Evolutionary conservation across 345 rosid genomes (phyloP).

Genomic region (Salix brachista): DNA sequence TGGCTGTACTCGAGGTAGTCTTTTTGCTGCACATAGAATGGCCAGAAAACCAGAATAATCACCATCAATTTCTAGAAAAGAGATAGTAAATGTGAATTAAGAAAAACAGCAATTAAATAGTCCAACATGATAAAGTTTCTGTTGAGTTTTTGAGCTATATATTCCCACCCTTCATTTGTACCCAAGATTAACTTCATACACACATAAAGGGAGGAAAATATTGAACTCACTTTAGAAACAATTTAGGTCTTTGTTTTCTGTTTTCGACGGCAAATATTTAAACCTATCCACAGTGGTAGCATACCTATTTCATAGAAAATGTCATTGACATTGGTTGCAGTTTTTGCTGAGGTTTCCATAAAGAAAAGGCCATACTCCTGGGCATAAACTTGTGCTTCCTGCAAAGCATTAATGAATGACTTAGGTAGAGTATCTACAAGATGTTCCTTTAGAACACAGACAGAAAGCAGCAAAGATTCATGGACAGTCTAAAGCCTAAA

Average conservation of each 20-base stretch:
- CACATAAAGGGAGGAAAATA: background rate
- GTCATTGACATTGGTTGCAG: constrained; percentile 69
- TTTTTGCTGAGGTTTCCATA: constrained; percentile 82
- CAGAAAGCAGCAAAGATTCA: background rate
- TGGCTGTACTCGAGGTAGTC: constrained; percentile 81
- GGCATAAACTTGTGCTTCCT: constrained; percentile 75
- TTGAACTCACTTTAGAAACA: background rate
- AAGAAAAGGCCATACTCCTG: constrained; percentile 78
- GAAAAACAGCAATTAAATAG: too few relatives aligned
- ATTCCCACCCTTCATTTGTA: background rate
- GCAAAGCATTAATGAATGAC: constrained; percentile 15
- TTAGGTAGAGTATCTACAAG: background rate
- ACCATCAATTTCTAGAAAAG: background rate
- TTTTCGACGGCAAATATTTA: background rate
- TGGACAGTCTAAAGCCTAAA: background rate
- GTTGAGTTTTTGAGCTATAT: background rate
- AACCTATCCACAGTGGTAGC: background rate
- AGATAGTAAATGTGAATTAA: background rate
- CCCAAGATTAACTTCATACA: background rate
- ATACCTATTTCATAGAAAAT: constrained; percentile 76
- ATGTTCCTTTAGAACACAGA: background rate
- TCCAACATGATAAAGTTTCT: too few relatives aligned
- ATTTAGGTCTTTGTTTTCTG: background rate
- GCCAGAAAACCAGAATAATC: background rate
- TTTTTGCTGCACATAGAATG: constrained; percentile 53